Evolutionary conservation across 75 land plant species (phyloP).

Genomic region (Selaginella tamariscina): DNA sequence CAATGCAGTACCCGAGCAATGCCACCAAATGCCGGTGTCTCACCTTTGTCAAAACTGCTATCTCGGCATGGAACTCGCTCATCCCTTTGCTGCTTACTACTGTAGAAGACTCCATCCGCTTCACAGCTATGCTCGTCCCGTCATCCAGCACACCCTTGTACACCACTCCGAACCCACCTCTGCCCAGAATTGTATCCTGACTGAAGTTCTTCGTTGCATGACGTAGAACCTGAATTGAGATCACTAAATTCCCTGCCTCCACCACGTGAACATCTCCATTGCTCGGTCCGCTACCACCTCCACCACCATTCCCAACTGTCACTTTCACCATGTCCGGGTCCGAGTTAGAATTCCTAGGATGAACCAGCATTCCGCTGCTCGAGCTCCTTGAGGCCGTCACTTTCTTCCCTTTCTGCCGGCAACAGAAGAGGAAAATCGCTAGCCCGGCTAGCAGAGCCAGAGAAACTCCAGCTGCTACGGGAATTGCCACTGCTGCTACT

Average conservation of each 20-base stretch:
- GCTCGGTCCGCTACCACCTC: neutral
- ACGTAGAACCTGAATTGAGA: conserved; percentile 51
- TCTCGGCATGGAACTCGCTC: conserved; percentile 55
- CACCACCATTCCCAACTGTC: neutral
- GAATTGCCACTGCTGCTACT: conserved; percentile 19
- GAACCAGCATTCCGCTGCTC: conserved; percentile 35
- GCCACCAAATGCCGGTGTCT: conserved; percentile 52
- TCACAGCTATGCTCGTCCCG: conserved; percentile 65
- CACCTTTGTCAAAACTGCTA: conserved; percentile 60
- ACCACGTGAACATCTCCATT: conserved; percentile 28
- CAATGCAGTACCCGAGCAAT: conserved; percentile 61
- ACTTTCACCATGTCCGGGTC: conserved; percentile 25
- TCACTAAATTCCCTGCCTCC: conserved; percentile 50
- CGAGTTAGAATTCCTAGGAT: conserved; percentile 24
- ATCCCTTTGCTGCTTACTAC: conserved; percentile 40
- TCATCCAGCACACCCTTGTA: conserved; percentile 64
- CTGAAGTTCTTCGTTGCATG: conserved; percentile 58
- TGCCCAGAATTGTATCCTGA: conserved; percentile 42
- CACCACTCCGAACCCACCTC: conserved; percentile 66
- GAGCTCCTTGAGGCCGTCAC: conserved; percentile 28
- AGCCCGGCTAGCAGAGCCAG: neutral
- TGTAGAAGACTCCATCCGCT: conserved; percentile 49
- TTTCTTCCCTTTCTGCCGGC: conserved; percentile 15
- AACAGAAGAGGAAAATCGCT: conserved; percentile 15
- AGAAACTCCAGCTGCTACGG: conserved; percentile 18